Percentiles rank a stretch among this genome's conserved stretches.
phyloP scores from a whole-genome alignment of 805 yeast genomes.

The Hanseniaspora hatyaiensis region DNA sequence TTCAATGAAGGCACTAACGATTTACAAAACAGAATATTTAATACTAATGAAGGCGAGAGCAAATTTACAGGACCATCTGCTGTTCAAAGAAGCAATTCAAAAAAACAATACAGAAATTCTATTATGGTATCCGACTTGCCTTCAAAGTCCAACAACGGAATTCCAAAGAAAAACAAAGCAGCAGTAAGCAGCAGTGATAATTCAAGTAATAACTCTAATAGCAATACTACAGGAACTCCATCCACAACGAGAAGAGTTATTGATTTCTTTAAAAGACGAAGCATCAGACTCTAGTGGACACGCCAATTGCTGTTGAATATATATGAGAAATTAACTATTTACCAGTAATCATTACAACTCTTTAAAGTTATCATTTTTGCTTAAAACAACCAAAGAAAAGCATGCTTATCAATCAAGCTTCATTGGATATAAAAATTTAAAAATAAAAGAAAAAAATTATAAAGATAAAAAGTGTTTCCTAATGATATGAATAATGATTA shows the following conservation, averaged over 20 bases:
- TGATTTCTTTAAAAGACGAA: conserved; percentile 67
- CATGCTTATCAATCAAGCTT: no score
- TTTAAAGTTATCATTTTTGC: no score
- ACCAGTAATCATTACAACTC: no score
- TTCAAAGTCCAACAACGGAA: neutral
- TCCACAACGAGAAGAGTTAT: conserved; percentile 69
- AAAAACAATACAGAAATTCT: conserved; percentile 7
- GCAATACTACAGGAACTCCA: conserved; percentile 18
- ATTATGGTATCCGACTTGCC: conserved; percentile 9
- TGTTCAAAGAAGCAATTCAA: neutral
- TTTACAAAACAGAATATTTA: conserved; percentile 9
- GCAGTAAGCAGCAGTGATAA: no score
- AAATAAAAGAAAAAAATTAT: no score
- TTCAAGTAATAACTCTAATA: conserved; percentile 1
- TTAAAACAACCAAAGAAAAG: no score
- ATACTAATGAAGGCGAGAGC: neutral
- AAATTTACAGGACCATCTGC: no score
- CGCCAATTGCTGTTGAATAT: neutral
- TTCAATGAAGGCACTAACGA: neutral
- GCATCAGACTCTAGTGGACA: conserved; percentile 25
- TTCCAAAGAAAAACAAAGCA: conserved; percentile 14
- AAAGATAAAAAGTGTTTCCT: no score
- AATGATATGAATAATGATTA: no score
- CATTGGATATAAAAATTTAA: no score
- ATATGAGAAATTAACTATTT: no score